These are phyloP conservation scores for Tuber indicum DNA, from an alignment of 495 filamentous ascomycete species.

Conservation along the genomic window DNA sequence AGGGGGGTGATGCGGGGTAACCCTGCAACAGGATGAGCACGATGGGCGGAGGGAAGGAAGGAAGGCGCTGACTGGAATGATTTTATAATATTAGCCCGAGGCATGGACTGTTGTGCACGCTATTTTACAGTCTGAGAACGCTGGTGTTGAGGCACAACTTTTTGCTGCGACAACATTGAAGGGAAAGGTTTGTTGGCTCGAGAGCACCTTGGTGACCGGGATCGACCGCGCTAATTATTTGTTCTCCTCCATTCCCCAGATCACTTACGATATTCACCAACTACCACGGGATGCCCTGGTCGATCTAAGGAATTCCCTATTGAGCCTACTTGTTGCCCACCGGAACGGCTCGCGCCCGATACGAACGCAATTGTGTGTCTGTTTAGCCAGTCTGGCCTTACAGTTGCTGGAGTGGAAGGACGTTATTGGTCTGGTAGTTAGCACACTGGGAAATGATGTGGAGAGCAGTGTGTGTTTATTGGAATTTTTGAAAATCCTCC, in stretches of 20 bases:
- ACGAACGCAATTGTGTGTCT: slow-evolving; percentile 89
- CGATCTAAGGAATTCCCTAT: slow-evolving; percentile 71
- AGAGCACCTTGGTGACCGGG: slow-evolving; percentile 13
- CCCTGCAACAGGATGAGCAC: slow-evolving; percentile 32
- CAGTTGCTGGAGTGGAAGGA: slow-evolving; percentile 97
- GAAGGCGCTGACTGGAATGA: slow-evolving; percentile 38
- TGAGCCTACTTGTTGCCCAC: slow-evolving; percentile 70
- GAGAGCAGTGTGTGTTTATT: slow-evolving; percentile 75
- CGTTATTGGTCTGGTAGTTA: slow-evolving; percentile 73
- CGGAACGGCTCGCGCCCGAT: slow-evolving; percentile 81
- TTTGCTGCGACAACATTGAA: slow-evolving; percentile 96
- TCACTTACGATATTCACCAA: slow-evolving; percentile 78
- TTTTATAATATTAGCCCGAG: slow-evolving; percentile 54
- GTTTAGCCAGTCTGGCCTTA: slow-evolving; percentile 84
- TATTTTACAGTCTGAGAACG: slow-evolving; percentile 67
- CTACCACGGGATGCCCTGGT: slow-evolving; percentile 67
- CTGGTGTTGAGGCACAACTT: slow-evolving; percentile 74
- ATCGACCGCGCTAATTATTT: background rate
- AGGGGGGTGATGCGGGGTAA: slow-evolving; percentile 39
- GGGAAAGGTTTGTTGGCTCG: slow-evolving; percentile 68
- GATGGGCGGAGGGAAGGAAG: slow-evolving; percentile 28
- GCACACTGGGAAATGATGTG: slow-evolving; percentile 66
- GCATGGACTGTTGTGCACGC: slow-evolving; percentile 85
- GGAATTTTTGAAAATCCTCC: slow-evolving; percentile 91
- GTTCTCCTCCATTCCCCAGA: slow-evolving; percentile 46